A percentile compares a stretch with the other conserved stretches of the same genome.
phyloP scores from a whole-genome alignment of 1,284 basidiomycete genomes.

The Rhodotorula sp. region DNA sequence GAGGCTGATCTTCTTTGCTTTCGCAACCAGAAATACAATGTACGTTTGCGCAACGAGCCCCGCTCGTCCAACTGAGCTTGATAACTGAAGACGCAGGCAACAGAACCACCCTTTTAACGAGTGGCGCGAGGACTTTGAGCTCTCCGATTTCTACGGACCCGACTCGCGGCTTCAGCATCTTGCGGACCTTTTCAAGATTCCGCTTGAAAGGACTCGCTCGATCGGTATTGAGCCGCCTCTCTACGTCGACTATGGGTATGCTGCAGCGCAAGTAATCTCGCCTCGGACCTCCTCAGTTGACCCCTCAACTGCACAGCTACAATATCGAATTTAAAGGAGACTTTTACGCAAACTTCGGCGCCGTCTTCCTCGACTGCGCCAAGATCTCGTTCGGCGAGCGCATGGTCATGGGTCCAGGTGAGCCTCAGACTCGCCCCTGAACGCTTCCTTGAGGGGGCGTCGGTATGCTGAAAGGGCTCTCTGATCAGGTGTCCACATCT shows the following conservation, averaged over 20 bases:
- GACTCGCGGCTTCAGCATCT: conserved; percentile 19
- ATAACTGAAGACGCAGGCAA: no score
- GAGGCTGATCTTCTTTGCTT: neutral
- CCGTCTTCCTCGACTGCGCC: conserved; percentile 9
- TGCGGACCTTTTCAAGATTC: conserved; percentile 37
- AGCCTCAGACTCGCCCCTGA: neutral
- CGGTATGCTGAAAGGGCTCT: neutral
- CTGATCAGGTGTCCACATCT: conserved; percentile 38
- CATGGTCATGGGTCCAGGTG: conserved; percentile 28
- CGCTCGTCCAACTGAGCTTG: neutral
- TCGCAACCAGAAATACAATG: conserved; percentile 1
- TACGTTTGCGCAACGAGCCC: neutral
- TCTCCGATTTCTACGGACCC: conserved; percentile 9
- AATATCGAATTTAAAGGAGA: neutral
- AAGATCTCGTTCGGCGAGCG: conserved; percentile 34
- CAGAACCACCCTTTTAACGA: conserved; percentile 5
- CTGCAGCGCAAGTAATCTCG: conserved; percentile 4
- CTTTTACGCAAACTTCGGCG: conserved; percentile 41
- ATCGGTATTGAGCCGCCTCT: conserved; percentile 44
- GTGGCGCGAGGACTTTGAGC: neutral
- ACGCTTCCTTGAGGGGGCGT: no score
- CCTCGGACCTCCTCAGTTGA: no score
- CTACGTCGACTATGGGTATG: conserved; percentile 38
- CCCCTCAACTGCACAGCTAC: no score
- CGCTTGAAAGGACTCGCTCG: conserved; percentile 30